Evolutionary conservation across 495 filamentous ascomycete genomes (phyloP).

Genomic region (Talaromyces wortmannii): DNA sequence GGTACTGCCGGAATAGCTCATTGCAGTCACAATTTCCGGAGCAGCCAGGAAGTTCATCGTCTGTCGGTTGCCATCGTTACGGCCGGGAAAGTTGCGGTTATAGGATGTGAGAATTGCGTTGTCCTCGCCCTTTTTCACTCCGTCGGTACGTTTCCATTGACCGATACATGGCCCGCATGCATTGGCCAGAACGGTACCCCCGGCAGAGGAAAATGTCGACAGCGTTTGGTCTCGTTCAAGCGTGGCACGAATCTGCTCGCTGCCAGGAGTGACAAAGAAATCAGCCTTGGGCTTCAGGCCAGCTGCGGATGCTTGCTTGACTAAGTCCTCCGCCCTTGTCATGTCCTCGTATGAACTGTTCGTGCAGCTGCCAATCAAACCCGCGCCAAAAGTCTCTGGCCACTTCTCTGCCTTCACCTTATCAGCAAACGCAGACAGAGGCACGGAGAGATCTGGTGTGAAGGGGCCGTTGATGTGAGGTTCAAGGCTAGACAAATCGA

Average conservation of each 20-base stretch:
- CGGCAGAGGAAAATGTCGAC: constrained; percentile 77
- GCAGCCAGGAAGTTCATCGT: constrained; percentile 99
- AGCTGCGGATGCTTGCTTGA: constrained; percentile 80
- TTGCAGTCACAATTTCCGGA: constrained; percentile 92
- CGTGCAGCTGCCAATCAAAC: constrained; percentile 94
- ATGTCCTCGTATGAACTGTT: constrained; percentile 99
- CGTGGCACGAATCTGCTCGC: constrained; percentile 93
- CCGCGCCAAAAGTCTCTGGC: constrained; percentile 85
- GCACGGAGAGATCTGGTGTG: constrained; percentile 90
- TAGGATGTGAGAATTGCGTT: constrained; percentile 97
- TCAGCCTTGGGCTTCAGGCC: constrained; percentile 82
- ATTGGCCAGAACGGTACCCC: constrained; percentile 86
- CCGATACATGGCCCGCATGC: constrained; percentile 95
- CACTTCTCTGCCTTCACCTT: constrained; percentile 77
- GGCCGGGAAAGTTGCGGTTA: constrained; percentile 96
- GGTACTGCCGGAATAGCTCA: constrained; percentile 85
- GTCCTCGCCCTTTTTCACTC: constrained; percentile 68
- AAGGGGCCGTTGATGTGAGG: constrained; percentile 98
- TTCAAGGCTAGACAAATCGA: constrained; percentile 83
- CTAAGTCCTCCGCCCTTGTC: constrained; percentile 85
- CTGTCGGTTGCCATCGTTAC: constrained; percentile 90
- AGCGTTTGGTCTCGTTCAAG: constrained; percentile 81
- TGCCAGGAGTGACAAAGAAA: constrained; percentile 94
- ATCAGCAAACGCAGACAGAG: constrained; percentile 79
- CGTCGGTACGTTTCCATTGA: constrained; percentile 91